phyloP scores from a whole-genome alignment of 2,329 filamentous ascomycete species.

The Sarocladiaceae sp. region DNA sequence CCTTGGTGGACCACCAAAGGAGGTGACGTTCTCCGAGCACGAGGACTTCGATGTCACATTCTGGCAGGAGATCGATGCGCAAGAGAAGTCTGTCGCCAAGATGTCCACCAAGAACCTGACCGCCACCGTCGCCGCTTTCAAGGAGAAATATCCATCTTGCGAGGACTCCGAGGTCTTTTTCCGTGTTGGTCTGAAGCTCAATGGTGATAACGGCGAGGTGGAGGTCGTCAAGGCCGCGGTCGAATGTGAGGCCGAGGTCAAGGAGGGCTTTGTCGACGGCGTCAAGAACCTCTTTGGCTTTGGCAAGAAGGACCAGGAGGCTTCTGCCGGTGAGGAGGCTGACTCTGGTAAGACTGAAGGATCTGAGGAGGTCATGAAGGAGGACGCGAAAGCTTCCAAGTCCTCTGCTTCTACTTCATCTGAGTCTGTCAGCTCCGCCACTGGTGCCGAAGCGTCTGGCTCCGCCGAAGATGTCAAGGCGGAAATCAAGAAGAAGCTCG shows the following conservation, averaged over 20 bases:
- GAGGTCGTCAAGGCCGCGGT: constrained; percentile 69
- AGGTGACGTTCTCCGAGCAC: constrained; percentile 74
- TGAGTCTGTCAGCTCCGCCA: constrained; percentile 40
- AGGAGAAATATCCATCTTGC: constrained; percentile 69
- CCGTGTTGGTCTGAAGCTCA: constrained; percentile 70
- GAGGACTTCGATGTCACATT: constrained; percentile 77
- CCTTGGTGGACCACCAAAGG: constrained; percentile 70
- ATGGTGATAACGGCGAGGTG: constrained; percentile 68
- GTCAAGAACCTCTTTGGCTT: constrained; percentile 97
- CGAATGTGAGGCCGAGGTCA: constrained; percentile 77
- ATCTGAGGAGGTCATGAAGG: constrained; percentile 35
- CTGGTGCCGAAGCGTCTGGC: constrained; percentile 39
- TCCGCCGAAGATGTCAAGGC: constrained; percentile 36
- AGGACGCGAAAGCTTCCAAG: constrained; percentile 27
- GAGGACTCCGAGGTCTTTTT: constrained; percentile 70
- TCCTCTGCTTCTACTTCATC: constrained; percentile 20
- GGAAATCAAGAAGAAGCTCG: constrained; percentile 52
- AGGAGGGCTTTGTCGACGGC: constrained; percentile 80
- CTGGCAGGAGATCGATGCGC: constrained; percentile 61
- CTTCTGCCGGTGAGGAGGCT: constrained; percentile 52
- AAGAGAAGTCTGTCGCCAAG: constrained; percentile 55
- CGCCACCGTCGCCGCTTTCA: constrained; percentile 68
- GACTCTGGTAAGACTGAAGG: constrained; percentile 31
- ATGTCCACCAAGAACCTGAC: constrained; percentile 83
- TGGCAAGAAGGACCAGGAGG: constrained; percentile 81